phyloP scores from a whole-genome alignment of 148 eudicot genomes.

The Persicaria maculosa region DNA sequence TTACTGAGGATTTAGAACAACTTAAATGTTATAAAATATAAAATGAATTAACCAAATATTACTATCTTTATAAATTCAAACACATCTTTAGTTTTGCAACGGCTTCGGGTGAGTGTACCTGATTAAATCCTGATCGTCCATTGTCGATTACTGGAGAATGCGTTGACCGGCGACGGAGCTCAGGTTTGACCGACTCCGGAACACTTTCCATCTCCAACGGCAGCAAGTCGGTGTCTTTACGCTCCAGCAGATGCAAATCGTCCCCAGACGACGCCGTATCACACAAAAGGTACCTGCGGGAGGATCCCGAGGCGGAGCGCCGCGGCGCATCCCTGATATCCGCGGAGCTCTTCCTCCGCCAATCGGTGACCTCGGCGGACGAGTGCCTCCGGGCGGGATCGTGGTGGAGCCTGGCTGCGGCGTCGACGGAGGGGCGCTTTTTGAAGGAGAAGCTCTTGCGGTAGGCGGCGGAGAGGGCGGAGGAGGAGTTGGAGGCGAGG shows the following conservation, averaged over 20 bases:
- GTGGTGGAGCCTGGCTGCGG: neutral
- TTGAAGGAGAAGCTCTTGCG: constrained; percentile 12
- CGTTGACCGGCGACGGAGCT: neutral
- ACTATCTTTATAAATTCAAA: no score
- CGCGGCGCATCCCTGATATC: constrained; percentile 20
- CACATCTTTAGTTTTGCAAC: no score
- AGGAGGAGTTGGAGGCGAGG: constrained; percentile 7
- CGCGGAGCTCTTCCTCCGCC: constrained; percentile 48
- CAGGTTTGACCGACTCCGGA: constrained; percentile 18
- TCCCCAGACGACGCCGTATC: constrained; percentile 25
- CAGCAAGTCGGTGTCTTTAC: constrained; percentile 3
- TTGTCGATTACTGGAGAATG: neutral
- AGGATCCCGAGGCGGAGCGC: constrained; percentile 20
- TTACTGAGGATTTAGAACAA: no score
- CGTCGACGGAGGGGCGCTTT: neutral
- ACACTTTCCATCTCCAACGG: constrained; percentile 7
- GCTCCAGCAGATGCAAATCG: neutral
- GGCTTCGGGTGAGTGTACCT: neutral
- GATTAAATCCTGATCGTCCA: constrained; percentile 9
- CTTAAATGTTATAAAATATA: no score
- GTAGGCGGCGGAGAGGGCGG: constrained; percentile 8
- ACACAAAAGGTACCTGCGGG: constrained; percentile 50
- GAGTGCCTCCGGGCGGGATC: neutral
- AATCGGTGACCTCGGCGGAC: constrained; percentile 14
- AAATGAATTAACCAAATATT: no score